These are phyloP conservation scores for Serendipita sp. DNA, from an alignment of 1,284 basidiomycete species.

Conservation along the genomic window DNA sequence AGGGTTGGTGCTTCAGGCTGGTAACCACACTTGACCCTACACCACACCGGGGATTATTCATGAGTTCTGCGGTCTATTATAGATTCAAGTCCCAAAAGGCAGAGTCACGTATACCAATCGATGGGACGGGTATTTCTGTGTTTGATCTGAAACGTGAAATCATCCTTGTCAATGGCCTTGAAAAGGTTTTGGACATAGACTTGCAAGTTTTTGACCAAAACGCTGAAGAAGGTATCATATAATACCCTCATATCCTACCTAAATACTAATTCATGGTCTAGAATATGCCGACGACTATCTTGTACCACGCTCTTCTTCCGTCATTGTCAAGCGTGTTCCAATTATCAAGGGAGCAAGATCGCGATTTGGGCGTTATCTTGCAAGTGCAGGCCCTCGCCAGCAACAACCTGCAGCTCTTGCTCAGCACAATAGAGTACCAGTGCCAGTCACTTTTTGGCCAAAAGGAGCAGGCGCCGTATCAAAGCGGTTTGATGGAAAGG, in stretches of 20 bases:
- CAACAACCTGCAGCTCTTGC: conserved; percentile 11
- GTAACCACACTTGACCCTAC: background rate
- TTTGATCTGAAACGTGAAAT: conserved; percentile 99
- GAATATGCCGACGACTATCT: conserved; percentile 90
- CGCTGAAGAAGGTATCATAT: conserved; percentile 63
- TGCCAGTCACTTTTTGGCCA: conserved; percentile 18
- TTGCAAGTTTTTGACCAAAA: conserved; percentile 72
- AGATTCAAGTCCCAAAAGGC: conserved; percentile 92
- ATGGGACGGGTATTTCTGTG: conserved; percentile 95
- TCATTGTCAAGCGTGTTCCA: conserved; percentile 84
- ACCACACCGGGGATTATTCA: conserved; percentile 21
- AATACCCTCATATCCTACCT: background rate
- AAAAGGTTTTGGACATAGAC: conserved; percentile 96
- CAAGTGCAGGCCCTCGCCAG: conserved; percentile 33
- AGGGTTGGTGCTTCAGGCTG: background rate
- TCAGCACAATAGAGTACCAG: conserved; percentile 20
- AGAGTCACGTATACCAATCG: conserved; percentile 91
- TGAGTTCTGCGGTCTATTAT: conserved; percentile 96
- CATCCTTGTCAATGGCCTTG: conserved; percentile 88
- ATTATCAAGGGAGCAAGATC: conserved; percentile 79
- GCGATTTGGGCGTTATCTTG: conserved; percentile 77
- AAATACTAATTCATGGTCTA: conserved; percentile 22
- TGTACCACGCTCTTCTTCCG: conserved; percentile 87
- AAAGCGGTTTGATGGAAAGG: conserved; percentile 80
- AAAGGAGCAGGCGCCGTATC: conserved; percentile 68